Base-by-base conservation (phyloP, 2,329 filamentous ascomycete genomes). In the Lasiodiplodia citricola region DNA sequence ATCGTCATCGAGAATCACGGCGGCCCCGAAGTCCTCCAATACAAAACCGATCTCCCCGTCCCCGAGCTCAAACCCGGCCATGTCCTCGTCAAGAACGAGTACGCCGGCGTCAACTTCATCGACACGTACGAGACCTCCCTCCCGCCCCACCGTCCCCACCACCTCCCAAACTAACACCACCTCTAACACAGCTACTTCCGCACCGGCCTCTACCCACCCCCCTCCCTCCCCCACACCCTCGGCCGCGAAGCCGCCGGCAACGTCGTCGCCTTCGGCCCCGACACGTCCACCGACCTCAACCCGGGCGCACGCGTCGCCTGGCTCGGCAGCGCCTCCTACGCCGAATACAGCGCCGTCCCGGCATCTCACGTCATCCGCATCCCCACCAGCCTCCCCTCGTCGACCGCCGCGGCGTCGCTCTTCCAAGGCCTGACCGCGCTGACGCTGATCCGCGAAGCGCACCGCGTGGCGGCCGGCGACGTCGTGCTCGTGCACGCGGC, bases 401-500 rank as follows among this genome's bases (percentile, higher is more conserved):
- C 91, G 56, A 81, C 87, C 5, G 91, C 89, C 8, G 89, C 91
- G 41, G 92, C 92, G 0, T 83, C 87, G 0, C 81, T 93, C 18
- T 83, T 97, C 8, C 94, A 96, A 78, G 94, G 92, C 2, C 83
- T 97, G 47, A 97, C 94, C 1, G 93, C 93, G 0, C 84, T 96
- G 73, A 92, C 92, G 0, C 85, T 97, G 35, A 87, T 93, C 69
- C 88, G 90, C 68, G 93, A 97, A 77, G 88, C 91, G 4, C 85
- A 91, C 72, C 75, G 83, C 0, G 92, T 95, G 6, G 84, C 93
- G 77, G 85, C 88, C 72, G 92, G 90, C 0, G 92, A 96, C 73
- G 96, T 91, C 89, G 86, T 93, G 0, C 87, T 97, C 2, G 88
- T 97, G 18, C 93, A 96, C 74, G 93, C 94, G 0, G 94, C 94